phyloP scores from a whole-genome alignment of 2,329 filamentous ascomycete genomes.

The Verticillium zaregamsianum region DNA sequence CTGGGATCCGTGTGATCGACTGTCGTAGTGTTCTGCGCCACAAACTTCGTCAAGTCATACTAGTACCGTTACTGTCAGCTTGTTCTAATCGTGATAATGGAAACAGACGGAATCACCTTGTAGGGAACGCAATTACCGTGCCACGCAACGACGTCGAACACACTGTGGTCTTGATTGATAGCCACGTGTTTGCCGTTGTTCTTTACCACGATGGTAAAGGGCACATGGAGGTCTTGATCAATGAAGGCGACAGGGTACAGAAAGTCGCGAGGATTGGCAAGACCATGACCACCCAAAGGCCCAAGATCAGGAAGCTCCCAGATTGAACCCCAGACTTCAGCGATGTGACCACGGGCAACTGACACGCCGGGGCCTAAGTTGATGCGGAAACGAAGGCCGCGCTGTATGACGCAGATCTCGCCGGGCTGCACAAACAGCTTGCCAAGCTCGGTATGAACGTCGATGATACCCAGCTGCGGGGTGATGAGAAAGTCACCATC shows the following conservation, averaged over 20 bases:
- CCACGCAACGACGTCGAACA: conserved; percentile 65
- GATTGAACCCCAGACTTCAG: conserved; percentile 60
- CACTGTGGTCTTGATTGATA: conserved; percentile 56
- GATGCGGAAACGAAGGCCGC: conserved; percentile 59
- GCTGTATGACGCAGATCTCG: conserved; percentile 60
- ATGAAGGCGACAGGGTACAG: conserved; percentile 53
- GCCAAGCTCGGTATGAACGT: conserved; percentile 66
- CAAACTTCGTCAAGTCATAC: conserved; percentile 47
- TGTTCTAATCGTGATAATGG: neutral
- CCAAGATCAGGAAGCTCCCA: conserved; percentile 63
- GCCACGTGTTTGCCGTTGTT: conserved; percentile 55
- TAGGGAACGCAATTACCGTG: conserved; percentile 54
- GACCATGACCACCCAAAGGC: conserved; percentile 58
- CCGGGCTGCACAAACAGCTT: conserved; percentile 56
- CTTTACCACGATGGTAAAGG: conserved; percentile 46
- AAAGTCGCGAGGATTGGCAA: conserved; percentile 63
- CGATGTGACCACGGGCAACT: conserved; percentile 55
- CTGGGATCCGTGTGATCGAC: conserved; percentile 59
- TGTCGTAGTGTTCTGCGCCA: conserved; percentile 44
- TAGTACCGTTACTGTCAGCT: conserved; percentile 19
- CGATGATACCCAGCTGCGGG: conserved; percentile 56
- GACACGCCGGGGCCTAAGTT: conserved; percentile 45
- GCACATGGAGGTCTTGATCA: conserved; percentile 24
- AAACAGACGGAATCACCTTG: conserved; percentile 28
- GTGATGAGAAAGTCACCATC: conserved; percentile 64